Evolutionary conservation across 257 asterid genomes (phyloP).

Genomic region (Pogostemon cablin): DNA sequence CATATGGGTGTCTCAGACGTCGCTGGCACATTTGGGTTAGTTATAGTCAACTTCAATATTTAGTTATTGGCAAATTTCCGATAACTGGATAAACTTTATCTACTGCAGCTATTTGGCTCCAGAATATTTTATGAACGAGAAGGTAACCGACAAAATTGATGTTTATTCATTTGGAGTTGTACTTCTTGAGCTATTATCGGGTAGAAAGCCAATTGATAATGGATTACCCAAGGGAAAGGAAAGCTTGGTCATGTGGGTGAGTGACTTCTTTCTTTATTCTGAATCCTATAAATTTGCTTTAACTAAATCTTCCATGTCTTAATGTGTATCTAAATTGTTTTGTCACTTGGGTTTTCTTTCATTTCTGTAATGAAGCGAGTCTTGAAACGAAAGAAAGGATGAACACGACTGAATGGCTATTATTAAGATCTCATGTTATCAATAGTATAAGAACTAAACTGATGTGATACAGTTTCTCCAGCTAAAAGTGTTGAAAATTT

Average conservation of each 20-base stretch:
- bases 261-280: conserved; percentile 32
- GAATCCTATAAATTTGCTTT: conserved; percentile 5
- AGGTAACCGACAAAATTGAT: conserved; percentile 72
- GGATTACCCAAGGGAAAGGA: conserved; percentile 64
- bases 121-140: conserved; percentile 84
- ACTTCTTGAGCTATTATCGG: conserved; percentile 87
- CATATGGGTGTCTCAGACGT: conserved; percentile 61
- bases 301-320: neutral
- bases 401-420: neutral
- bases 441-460: neutral
- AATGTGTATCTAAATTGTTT: conserved; percentile 10
- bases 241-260: conserved; percentile 93
- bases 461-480: neutral
- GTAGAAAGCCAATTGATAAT: conserved; percentile 79
- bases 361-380: neutral
- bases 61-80: conserved; percentile 18
- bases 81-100: neutral
- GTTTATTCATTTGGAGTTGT: conserved; percentile 95
- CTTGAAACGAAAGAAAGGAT: neutral
- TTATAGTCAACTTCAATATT: conserved; percentile 25
- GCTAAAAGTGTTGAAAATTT: conserved; percentile 12
- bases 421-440: neutral
- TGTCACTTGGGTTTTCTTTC: neutral
- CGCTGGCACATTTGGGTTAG: conserved; percentile 96
- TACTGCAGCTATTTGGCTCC: conserved; percentile 89